Base-by-base conservation (phyloP, 2,329 filamentous ascomycete genomes). In the Fusarium sp. region DNA sequence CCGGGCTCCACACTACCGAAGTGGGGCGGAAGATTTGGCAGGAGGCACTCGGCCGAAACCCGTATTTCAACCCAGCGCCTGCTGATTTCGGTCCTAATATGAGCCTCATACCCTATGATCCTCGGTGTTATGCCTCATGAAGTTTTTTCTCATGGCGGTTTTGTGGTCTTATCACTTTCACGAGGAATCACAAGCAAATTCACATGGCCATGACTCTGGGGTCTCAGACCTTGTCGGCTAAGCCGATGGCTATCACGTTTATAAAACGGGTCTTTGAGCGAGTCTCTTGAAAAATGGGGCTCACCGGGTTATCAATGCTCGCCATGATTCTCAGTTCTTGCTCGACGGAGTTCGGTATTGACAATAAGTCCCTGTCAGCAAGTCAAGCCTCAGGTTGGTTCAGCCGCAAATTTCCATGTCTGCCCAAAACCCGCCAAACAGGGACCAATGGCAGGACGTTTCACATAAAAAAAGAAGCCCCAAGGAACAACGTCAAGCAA, bases 301-400 rank as follows among this genome's bases (percentile, higher is more conserved):
- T 18, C 5, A n/a, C 45, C 66, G 51, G 60, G 40, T 25, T 46
- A 37, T 52, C 25, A 17, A 33, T 49, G 29, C 33, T 62, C 43
- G n/a, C 27, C 39, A 33, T 43, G 48, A 50, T 50, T 20, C 23
- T 60, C 40, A 49, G 29, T 47, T 65, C 54, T 27, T 36, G 20
- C 37, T 23, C 21, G 25, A 23, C 51, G 59, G 53, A 29, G 17
- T 54, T 69, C 66, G 57, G 66, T 47, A 39, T 58, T 59, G 52
- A 39, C 11, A 17, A 17, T 47, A 51, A 29, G 50, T 49, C 57
- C 43, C 31, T 39, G 33, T 43, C 54, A 25, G 41, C 29, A 37
- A 29, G 35, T 52, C 39, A n/a, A 63, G 66, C 66, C 61, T 66
- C 52, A 63, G n/a, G 39, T 41, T 55, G 33, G 39, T 46, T 69